Base-by-base conservation (phyloP, 306 rosid genomes). In the Sesbania bispinosa region DNA sequence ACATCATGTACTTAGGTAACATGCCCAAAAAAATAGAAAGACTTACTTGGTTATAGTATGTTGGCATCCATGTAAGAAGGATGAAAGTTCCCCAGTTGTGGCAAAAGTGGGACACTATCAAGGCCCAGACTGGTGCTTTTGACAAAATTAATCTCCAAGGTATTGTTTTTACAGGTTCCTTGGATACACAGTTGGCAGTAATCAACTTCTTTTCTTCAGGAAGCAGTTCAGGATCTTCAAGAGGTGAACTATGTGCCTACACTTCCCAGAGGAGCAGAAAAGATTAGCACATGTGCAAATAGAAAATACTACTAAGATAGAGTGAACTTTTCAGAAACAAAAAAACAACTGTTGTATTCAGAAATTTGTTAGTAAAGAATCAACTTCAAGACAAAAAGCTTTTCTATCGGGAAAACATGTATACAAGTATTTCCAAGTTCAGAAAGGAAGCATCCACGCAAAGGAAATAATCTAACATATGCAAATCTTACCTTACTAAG, bases 41-140 rank as follows among this genome's bases (percentile, higher is more conserved):
- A 75, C 88, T 79, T 76, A 89, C 99, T 89, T 95, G 99, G 77
- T 91, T 86, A 81, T 95, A 91, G 88, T 95, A 95, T 45, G 99
- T 95, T 58, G 99, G 99, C 99, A 95, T 95, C 99, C 97, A 95
- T 24, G 99, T 95, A 54, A 95, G 88, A 80, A 95, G 99, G 84
- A 95, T 95, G 77, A 95, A 95, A 55, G 99, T 95, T 62, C 99
- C 99, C 99, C 99, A 95, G 71, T 95, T 95, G 84, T 95, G 99
- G 79, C 97, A 95, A 79, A 95, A 95, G 80, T 95, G 99, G 76
- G 77, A 95, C 55, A 86, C 91, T 65, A 95, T 95, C 18, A 95
- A 80, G 33, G 99, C 99, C 97, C 99, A 95, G 7, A 95, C 97
- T 14, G 99, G 99, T 54, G 93, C 35, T 74, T 95, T 95, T 16